Evolutionary conservation across 2,329 filamentous ascomycete genomes (phyloP).

Genomic region (Phialophora chinensis): DNA sequence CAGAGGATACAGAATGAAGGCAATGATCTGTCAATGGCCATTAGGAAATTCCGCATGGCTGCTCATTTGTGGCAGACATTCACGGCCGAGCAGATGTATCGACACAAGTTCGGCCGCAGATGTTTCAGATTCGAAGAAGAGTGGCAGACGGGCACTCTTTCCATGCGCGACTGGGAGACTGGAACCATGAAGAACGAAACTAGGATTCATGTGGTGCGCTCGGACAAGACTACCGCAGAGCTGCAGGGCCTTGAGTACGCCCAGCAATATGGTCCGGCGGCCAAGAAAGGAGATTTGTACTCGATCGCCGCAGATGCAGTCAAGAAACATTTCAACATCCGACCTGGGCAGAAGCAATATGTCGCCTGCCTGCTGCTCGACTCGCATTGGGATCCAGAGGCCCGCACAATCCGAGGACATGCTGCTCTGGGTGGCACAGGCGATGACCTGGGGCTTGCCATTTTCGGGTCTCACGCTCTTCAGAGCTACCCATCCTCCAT

Average conservation of each 20-base stretch:
- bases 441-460: conserved; percentile 78
- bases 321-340: conserved; percentile 74
- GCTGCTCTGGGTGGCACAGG: conserved; percentile 75
- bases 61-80: conserved; percentile 98
- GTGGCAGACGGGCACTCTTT: conserved; percentile 84
- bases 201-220: conserved; percentile 82
- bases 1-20: conserved; percentile 78
- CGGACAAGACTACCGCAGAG: conserved; percentile 82
- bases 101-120: conserved; percentile 82
- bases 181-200: conserved; percentile 87
- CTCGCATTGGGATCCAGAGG: conserved; percentile 78
- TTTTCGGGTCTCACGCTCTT: conserved; percentile 90
- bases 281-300: conserved; percentile 75
- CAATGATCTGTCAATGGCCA: conserved; percentile 77
- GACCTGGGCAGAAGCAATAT: conserved; percentile 81
- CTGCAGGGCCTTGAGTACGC: conserved; percentile 77
- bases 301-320: conserved; percentile 78
- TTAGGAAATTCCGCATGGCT: conserved; percentile 91
- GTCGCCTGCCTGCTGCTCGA: conserved; percentile 88
- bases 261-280: conserved; percentile 75
- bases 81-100: conserved; percentile 94
- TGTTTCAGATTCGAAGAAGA: conserved; percentile 93
- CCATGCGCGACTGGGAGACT: conserved; percentile 71
- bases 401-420: conserved; percentile 76
- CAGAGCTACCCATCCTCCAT: conserved; percentile 89